These are phyloP conservation scores for Hyaloscypha finlandica DNA, from an alignment of 495 filamentous ascomycete species.

Conservation along the genomic window DNA sequence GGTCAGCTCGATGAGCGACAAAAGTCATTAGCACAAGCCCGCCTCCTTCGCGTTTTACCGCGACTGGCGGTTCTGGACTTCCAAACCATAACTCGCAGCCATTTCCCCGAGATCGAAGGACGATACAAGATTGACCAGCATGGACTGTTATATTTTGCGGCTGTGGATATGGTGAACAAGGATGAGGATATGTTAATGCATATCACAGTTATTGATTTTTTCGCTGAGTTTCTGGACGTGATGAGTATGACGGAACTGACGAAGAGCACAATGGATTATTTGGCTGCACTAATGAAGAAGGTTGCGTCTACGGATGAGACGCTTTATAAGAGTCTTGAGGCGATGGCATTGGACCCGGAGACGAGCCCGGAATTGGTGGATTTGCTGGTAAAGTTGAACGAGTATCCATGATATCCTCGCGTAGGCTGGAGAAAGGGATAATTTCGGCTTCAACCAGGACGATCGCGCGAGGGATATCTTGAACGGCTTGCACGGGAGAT, in stretches of 20 bases:
- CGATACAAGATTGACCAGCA: conserved; percentile 38
- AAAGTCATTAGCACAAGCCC: conserved; percentile 75
- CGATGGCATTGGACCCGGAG: conserved; percentile 32
- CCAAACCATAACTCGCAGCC: conserved; percentile 56
- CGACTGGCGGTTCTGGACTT: conserved; percentile 67
- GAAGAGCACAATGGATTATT: conserved; percentile 41
- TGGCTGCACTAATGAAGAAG: conserved; percentile 40
- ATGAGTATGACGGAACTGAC: conserved; percentile 48
- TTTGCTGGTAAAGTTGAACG: conserved; percentile 27
- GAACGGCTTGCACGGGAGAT: background rate
- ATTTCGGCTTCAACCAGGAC: no score
- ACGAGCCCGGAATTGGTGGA: conserved; percentile 31
- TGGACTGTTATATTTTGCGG: conserved; percentile 75
- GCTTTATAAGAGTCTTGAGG: conserved; percentile 44
- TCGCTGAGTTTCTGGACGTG: conserved; percentile 60
- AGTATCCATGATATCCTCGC: conserved; percentile 11
- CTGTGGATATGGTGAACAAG: conserved; percentile 71
- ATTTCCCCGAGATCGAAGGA: conserved; percentile 61
- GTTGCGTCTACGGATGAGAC: conserved; percentile 41
- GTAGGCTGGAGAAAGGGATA: no score
- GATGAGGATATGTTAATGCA: conserved; percentile 76
- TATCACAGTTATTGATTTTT: conserved; percentile 75
- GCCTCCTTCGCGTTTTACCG: conserved; percentile 70
- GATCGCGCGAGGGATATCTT: background rate
- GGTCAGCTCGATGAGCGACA: conserved; percentile 57